Evolutionary conservation across 129 eudicot species (phyloP).

Genomic region (Gnaphalium uliginosum): DNA sequence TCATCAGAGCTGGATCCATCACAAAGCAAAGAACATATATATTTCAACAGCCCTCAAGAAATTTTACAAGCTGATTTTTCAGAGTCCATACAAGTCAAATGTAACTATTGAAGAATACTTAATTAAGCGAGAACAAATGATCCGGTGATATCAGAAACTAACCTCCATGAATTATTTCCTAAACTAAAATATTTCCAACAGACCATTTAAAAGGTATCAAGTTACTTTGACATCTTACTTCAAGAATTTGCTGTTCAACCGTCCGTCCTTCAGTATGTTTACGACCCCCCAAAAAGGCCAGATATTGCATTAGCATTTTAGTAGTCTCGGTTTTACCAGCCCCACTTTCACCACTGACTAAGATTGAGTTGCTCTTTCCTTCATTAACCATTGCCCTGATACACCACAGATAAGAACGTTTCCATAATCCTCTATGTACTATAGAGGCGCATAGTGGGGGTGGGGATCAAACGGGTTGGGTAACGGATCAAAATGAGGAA

Average conservation of each 20-base stretch:
- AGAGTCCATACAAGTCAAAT: neutral
- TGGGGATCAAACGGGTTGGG: slow-evolving; percentile 2
- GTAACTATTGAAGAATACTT: neutral
- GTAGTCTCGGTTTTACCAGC: slow-evolving; percentile 99
- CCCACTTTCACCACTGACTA: slow-evolving; percentile 99
- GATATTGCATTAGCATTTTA: slow-evolving; percentile 98
- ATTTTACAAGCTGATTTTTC: slow-evolving; percentile 5
- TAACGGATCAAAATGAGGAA: neutral
- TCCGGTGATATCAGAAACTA: neutral
- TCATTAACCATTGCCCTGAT: slow-evolving; percentile 93
- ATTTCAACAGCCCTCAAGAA: slow-evolving; percentile 18
- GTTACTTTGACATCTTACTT: slow-evolving; percentile 53
- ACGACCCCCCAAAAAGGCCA: slow-evolving; percentile 95
- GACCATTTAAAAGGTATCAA: slow-evolving; percentile 14
- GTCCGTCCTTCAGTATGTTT: slow-evolving; percentile 87
- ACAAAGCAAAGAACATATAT: slow-evolving; percentile 21
- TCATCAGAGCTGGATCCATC: slow-evolving; percentile 13
- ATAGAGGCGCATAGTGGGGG: neutral
- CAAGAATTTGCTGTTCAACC: slow-evolving; percentile 94
- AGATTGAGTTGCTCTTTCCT: slow-evolving; percentile 84
- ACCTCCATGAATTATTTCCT: slow-evolving; percentile 23
- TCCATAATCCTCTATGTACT: slow-evolving; percentile 7
- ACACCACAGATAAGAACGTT: slow-evolving; percentile 29
- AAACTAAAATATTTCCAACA: slow-evolving; percentile 11
- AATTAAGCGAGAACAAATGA: neutral